Base-by-base conservation (phyloP, 352 stramenopile species). In the Globisporangium uncinulatum region DNA sequence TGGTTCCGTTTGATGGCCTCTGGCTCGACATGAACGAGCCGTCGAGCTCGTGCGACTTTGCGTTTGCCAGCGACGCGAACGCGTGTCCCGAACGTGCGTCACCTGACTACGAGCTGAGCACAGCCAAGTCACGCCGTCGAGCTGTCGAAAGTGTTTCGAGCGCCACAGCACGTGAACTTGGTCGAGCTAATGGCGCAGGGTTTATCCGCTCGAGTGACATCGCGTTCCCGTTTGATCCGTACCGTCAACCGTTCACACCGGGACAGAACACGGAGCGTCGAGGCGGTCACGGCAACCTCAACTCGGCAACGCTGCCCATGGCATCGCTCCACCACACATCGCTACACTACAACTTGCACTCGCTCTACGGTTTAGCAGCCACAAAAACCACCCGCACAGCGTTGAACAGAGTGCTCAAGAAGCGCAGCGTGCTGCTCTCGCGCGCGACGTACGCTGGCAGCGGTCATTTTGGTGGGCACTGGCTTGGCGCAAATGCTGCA, bases 301-400 rank as follows among this genome's bases (percentile, higher is more conserved):
- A 93, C 62, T 73, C 77, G 8, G 84, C 64, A 34, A 95, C 87
- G 1, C 64, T 95, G 20, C 78, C 86, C 0, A 87, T 94, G 71
- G 82, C 78, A 13, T 64, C 76, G 15, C 66, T 89, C 0, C 84
- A 95, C 32, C 51, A 79, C 59, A 69, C 52, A 1, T 88, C 83
- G 9, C 69, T 92, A 17, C 79, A 96, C 55, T 96, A 95, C 67
- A 93, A 96, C 50, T 44, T 94, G 0, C 87, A 96, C 57, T 92
- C 83, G 17, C 39, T 96, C 0, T 95, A 95, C 48, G 86, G 87
- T 0, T 76, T 89, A 37, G 69, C 70, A 0, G 76, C 95, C 45
- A 64, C 76, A 21, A 75, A 71, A 29, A 58, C 65, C 19, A 95
- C 86, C 3, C 70, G 66, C 1, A 11, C 70, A 4, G 78, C 70